Base-by-base conservation (phyloP, 2,329 filamentous ascomycete genomes). In the Trichoderma hamatum region DNA sequence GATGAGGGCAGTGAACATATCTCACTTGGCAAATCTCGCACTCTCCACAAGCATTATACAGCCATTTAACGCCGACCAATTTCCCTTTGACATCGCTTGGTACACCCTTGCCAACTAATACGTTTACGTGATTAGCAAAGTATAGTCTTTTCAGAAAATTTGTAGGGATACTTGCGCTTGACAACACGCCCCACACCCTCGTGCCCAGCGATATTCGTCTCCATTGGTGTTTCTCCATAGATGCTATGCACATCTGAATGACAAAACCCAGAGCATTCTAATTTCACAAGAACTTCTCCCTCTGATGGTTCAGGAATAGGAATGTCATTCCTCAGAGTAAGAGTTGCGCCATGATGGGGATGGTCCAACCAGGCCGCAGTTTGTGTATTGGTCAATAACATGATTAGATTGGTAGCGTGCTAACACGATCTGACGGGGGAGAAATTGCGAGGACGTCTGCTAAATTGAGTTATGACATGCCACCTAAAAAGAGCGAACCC, bases 221-320 rank as follows among this genome's bases (percentile, higher is more conserved):
- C 58, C 66, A 68, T 68, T 9, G 66, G 66, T 5, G 56, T 58
- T 32, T 60, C 58, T 16, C 66, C 66, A 36, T 58, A 51, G 36
- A 68, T 68, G 24, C 56, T 68, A 6, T 68, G 46, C 7, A 68
- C 66, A 62, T 68, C 56, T 10, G 66, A 68, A 52, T 68, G 66
- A 46, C 66, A 68, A 13, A 68, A 52, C 3, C 66, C 66, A 26
- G 54, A 52, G 26, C 56, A 68, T 26, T 63, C 66, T 36, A 68
- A n/a, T 39, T 60, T 58, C 26, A 68, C 66, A 9, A 68, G 34
- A 32, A 68, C 66, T 32, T 68, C 56, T 34, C 56, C 46, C 14
- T 58, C 54, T 39, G 21, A 52, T 49, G 66, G 66, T 7, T 62
- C 56, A 49, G 66, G 66, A 36, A 68, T 60, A 14, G 46, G 58